phyloP scores from a whole-genome alignment of 1,284 basidiomycete genomes.

The Amylostereum chailletii region DNA sequence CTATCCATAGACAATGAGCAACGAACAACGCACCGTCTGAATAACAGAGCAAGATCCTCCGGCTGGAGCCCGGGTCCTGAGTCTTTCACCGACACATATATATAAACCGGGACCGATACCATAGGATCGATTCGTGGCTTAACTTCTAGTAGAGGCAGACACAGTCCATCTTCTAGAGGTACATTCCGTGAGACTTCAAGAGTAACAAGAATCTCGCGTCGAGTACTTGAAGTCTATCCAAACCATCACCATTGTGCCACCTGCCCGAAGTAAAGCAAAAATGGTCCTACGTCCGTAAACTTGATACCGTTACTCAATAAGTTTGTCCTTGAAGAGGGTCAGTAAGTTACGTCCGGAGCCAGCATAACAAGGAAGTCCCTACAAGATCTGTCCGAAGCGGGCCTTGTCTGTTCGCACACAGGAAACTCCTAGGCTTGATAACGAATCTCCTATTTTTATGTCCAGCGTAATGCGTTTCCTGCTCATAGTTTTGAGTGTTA shows the following conservation, averaged over 20 bases:
- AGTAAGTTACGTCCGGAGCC: background rate
- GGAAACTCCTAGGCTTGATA: background rate
- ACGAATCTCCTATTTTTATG: background rate
- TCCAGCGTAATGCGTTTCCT: background rate
- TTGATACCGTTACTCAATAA: background rate
- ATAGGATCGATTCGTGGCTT: background rate
- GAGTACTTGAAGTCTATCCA: background rate
- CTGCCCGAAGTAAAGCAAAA: too few relatives aligned
- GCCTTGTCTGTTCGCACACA: background rate
- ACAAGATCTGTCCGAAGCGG: background rate
- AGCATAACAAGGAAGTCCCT: background rate
- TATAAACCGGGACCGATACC: background rate
- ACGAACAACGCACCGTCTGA: background rate
- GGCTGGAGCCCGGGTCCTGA: background rate
- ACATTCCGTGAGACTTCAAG: background rate
- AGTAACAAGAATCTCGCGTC: background rate
- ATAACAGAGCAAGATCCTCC: background rate
- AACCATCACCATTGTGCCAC: too few relatives aligned
- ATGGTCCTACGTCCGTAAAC: background rate
- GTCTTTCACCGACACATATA: background rate
- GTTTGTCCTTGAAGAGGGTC: background rate
- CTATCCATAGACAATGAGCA: too few relatives aligned
- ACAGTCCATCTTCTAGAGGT: background rate
- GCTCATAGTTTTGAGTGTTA: background rate
- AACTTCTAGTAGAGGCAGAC: background rate